A percentile compares a stretch with the other conserved stretches of the same genome.
Evolutionary conservation across 495 filamentous ascomycete genomes (phyloP).

Genomic region (Penicillium angulare): DNA sequence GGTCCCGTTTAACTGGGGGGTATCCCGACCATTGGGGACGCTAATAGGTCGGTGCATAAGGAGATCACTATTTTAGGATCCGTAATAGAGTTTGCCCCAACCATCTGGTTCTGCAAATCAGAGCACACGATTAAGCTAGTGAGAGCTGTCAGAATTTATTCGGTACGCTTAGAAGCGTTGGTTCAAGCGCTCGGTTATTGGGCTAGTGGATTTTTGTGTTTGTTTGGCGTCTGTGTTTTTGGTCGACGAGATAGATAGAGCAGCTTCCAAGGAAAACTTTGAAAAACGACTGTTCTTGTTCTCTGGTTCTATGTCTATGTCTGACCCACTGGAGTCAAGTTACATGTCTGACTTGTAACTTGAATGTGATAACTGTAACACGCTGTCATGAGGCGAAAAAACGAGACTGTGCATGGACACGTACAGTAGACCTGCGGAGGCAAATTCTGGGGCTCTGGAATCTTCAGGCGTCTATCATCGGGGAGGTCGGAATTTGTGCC

Average conservation of each 20-base stretch:
- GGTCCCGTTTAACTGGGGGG: too few species aligned
- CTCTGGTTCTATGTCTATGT: too few species aligned
- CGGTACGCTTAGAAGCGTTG: neutral
- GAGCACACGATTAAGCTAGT: neutral
- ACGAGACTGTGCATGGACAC: too few species aligned
- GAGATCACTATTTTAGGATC: neutral
- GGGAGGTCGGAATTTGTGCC: neutral
- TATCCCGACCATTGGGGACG: neutral
- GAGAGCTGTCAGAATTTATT: slow-evolving; percentile 19
- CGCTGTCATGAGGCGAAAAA: too few species aligned
- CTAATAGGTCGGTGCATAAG: neutral
- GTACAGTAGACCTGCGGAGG: too few species aligned
- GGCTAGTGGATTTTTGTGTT: neutral
- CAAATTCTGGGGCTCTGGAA: slow-evolving; percentile 8
- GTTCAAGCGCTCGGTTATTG: slow-evolving; percentile 12
- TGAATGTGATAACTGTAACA: slow-evolving; percentile 2
- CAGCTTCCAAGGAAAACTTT: too few species aligned
- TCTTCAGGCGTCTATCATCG: neutral
- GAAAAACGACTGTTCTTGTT: neutral
- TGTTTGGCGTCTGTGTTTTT: too few species aligned
- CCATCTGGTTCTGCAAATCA: slow-evolving; percentile 7
- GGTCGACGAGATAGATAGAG: too few species aligned
- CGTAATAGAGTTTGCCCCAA: slow-evolving; percentile 4
- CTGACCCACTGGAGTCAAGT: slow-evolving; percentile 6
- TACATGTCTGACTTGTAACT: slow-evolving; percentile 10